phyloP scores from a whole-genome alignment of 2,329 filamentous ascomycete species.

The Scytalidium sp. region DNA sequence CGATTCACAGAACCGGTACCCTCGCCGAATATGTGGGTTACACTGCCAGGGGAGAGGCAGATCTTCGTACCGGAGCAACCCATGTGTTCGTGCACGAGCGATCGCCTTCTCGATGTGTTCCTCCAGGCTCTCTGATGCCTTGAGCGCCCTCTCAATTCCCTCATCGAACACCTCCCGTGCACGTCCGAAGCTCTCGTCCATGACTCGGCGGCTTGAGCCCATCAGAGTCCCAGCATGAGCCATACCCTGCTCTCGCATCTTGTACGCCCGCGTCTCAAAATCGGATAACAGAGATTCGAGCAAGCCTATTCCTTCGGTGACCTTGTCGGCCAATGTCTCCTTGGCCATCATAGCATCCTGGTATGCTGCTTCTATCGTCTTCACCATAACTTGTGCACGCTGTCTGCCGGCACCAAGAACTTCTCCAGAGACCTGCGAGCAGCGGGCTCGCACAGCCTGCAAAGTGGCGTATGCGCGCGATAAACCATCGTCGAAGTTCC shows the following conservation, averaged over 20 bases:
- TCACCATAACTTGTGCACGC: slow-evolving; percentile 83
- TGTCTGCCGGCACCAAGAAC: slow-evolving; percentile 83
- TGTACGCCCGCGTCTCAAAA: slow-evolving; percentile 78
- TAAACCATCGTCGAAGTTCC: slow-evolving; percentile 79
- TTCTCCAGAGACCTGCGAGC: slow-evolving; percentile 85
- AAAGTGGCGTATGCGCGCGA: slow-evolving; percentile 82
- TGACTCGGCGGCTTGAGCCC: slow-evolving; percentile 73
- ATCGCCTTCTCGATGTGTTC: slow-evolving; percentile 82
- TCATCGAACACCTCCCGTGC: slow-evolving; percentile 77
- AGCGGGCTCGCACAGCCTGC: slow-evolving; percentile 81
- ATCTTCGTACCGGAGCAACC: slow-evolving; percentile 85
- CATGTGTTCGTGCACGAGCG: slow-evolving; percentile 69
- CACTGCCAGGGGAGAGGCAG: slow-evolving; percentile 89
- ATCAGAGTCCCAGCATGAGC: slow-evolving; percentile 70
- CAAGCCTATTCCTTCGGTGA: slow-evolving; percentile 79
- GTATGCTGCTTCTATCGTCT: slow-evolving; percentile 85
- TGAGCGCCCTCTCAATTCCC: slow-evolving; percentile 76
- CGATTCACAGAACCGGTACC: slow-evolving; percentile 91
- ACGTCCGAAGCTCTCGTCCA: slow-evolving; percentile 74
- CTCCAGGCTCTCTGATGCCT: slow-evolving; percentile 78
- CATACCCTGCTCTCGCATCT: slow-evolving; percentile 74
- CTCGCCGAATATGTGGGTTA: slow-evolving; percentile 87
- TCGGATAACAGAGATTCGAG: slow-evolving; percentile 84
- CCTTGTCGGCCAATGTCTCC: slow-evolving; percentile 88
- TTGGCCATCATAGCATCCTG: slow-evolving; percentile 81